phyloP scores from a whole-genome alignment of 139 green algal species.

The Chlorella sp. region DNA sequence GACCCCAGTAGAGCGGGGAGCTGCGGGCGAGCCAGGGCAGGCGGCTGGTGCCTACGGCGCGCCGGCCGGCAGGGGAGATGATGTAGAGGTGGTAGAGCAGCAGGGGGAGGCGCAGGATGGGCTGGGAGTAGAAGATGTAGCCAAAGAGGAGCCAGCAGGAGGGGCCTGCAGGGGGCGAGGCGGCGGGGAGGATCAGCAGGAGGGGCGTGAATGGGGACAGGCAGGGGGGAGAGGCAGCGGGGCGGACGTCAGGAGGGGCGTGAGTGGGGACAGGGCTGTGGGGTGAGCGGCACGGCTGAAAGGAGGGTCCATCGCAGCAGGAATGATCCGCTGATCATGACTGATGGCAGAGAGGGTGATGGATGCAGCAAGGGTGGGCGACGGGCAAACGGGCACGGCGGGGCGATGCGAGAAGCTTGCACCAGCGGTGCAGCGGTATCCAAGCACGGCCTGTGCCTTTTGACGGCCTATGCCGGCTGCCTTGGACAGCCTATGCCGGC shows the following conservation, averaged over 20 bases:
- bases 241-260: too few relatives aligned
- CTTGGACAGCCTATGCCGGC: too few relatives aligned
- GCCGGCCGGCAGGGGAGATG: constrained; percentile 9
- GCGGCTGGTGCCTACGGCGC: constrained; percentile 6
- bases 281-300: too few relatives aligned
- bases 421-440: not conserved
- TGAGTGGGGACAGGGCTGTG: too few relatives aligned
- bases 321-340: too few relatives aligned
- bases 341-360: too few relatives aligned
- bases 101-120: constrained; percentile 24
- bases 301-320: too few relatives aligned
- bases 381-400: not conserved
- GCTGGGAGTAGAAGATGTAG: constrained; percentile 11
- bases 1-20: constrained; percentile 13
- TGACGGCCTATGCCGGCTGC: too few relatives aligned
- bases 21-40: constrained; percentile 19
- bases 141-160: constrained; percentile 36
- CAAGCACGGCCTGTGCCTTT: not conserved
- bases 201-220: not conserved
- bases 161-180: constrained; percentile 12
- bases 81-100: constrained; percentile 16
- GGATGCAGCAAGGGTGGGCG: not conserved
- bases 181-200: not conserved
- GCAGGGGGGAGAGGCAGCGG: not conserved
- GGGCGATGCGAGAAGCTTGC: too few relatives aligned